Evolutionary conservation across 805 yeast species (phyloP), one percentile per base, ranked within the genome.

Genomic region (Suhomyces sp.): DNA sequence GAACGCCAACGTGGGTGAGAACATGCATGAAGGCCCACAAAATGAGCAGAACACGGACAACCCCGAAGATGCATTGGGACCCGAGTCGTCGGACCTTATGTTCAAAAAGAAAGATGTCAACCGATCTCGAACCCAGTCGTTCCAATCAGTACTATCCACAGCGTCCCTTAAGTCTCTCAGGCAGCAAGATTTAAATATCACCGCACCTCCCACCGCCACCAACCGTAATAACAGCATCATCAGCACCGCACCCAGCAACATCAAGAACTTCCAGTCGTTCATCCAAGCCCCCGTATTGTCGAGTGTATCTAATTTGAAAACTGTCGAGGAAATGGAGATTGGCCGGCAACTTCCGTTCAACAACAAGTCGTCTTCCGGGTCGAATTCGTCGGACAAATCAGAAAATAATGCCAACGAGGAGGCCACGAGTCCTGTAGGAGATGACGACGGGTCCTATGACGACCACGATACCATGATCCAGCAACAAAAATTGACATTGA

Each of bases 251-350:
- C 41, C 48, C 21, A 49, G 51, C 52, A 43, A 56, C 50, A 48
- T 54, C 31, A 59, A 71, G 57, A 71, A 75, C 59, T 72, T 73
- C 61, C 79, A 75, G 61, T 68, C 75, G 20, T 74, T 71, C 52
- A 75, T 75, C 49, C 79, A 75, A 60, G 79, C 78, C 1, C 79
- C 79, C 1, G 78, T 73, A 4, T 60, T 75, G 44, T 70, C 75
- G 39, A 64, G 71, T 51, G 69, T 72, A 41, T 53, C 73, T 17
- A 71, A 66, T 46, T 58, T 65, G 43, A 69, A 65, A 33, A 53
- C 51, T n/a, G 59, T 57, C 19, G 71, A 71, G 44, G 71, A 72
- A 29, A 56, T 66, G 5, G 72, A 67, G 47, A 75, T 75, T n/a
- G 79, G 79, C 21, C 69, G 70, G 49, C 72, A 69, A 51, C 57